Conservation (phyloP, 305 asterid species). For the Fraxinus latifolia region DNA sequence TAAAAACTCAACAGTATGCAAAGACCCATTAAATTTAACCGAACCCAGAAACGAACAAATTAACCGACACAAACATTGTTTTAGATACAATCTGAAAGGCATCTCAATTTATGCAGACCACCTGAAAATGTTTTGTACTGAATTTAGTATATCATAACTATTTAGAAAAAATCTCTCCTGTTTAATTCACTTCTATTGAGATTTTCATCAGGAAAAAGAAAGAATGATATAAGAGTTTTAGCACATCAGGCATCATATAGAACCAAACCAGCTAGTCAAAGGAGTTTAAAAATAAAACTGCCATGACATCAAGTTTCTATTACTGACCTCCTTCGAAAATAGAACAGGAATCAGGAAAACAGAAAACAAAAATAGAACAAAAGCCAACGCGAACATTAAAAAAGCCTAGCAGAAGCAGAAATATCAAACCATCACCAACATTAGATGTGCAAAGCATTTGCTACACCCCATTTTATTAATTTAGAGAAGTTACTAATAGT, state of each 20-base stretch:
- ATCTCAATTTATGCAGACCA: background rate
- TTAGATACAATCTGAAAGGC: background rate
- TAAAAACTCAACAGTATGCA: background rate
- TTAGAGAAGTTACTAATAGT: background rate
- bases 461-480: background rate
- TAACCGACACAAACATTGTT: background rate
- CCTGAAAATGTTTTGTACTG: background rate
- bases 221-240: background rate
- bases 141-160: background rate
- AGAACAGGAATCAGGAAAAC: background rate
- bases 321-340: background rate
- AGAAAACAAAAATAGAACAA: background rate
- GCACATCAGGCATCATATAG: background rate
- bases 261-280: background rate
- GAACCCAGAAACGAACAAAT: background rate
- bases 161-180: background rate
- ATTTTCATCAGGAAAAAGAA: background rate
- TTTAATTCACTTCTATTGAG: background rate
- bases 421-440: background rate
- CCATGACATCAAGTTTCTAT: background rate
- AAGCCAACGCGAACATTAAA: background rate
- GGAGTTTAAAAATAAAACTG: background rate
- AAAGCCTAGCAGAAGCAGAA: background rate
- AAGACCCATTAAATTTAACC: background rate
- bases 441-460: background rate